Percentiles rank a stretch among this genome's conserved stretches.
Evolutionary conservation across 2,329 filamentous ascomycete genomes (phyloP).

Genomic region (Sphaceloma murrayae): DNA sequence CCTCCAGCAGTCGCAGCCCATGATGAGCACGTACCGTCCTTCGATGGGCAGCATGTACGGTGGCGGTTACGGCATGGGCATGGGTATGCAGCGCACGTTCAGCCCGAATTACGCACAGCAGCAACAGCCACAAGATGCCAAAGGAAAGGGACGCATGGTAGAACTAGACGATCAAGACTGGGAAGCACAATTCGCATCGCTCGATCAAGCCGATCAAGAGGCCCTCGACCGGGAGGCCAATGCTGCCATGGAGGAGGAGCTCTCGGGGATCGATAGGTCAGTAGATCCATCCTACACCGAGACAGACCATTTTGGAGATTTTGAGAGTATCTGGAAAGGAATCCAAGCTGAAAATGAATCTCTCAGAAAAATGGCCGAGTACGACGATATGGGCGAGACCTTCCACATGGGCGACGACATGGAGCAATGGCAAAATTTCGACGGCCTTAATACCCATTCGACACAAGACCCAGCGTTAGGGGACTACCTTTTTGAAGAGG

Average conservation of each 20-base stretch:
- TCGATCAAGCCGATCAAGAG: conserved; percentile 58
- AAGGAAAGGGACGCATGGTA: conserved; percentile 73
- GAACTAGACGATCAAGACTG: conserved; percentile 89
- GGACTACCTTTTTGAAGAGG: conserved; percentile 88
- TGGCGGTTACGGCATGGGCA: conserved; percentile 48
- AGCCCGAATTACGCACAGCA: conserved; percentile 31
- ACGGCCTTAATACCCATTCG: conserved; percentile 55
- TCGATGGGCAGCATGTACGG: conserved; percentile 47
- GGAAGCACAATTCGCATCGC: conserved; percentile 91
- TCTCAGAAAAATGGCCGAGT: conserved; percentile 57
- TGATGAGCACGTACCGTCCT: conserved; percentile 46
- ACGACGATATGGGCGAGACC: conserved; percentile 54
- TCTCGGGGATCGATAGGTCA: conserved; percentile 83
- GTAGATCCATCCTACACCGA: conserved; percentile 49
- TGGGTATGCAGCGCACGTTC: conserved; percentile 38
- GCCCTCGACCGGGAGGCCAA: conserved; percentile 55
- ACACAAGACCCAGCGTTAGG: conserved; percentile 61
- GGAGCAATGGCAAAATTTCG: conserved; percentile 71
- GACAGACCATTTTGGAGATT: conserved; percentile 65
- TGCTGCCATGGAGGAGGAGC: conserved; percentile 69
- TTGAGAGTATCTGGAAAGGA: conserved; percentile 80
- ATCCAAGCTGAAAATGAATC: conserved; percentile 66
- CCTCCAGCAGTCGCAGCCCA: conserved; percentile 20
- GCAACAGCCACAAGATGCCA: conserved; percentile 51
- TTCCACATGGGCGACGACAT: conserved; percentile 63